Base-by-base conservation (phyloP, 2,329 filamentous ascomycete species). In the Escovopsis weberi region DNA sequence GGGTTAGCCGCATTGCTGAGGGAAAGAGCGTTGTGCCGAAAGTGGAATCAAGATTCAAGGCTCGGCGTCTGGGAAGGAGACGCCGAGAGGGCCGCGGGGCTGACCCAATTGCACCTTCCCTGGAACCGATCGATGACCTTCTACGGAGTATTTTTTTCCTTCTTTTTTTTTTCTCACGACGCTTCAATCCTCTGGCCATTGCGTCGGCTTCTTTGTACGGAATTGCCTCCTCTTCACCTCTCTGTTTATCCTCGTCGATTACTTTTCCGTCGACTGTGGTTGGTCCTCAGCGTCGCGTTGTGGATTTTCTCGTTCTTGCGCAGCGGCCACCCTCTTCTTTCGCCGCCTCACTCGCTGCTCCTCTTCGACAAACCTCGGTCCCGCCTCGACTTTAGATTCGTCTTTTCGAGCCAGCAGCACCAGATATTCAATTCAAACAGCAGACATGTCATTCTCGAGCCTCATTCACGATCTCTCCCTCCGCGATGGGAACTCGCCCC, bases 391-490 rank as follows among this genome's bases (percentile, higher is more conserved):
- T 15, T 15, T 15, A 15, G 15, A 15, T 15, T 15, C 15, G 15
- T 15, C 15, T 15, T 15, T 15, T 15, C 15, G 15, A 15, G 15
- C 15, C 15, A 15, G 15, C 15, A 15, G 15, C 15, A 15, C 15
- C 15, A 15, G 15, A 15, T 15, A 15, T 15, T 15, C 15, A 15
- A 15, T 30, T 43, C 37, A 37, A 26, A 38, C n/a, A 28, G 36
- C 30, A 49, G 54, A 42, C 46, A 80, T 81, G 77, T 81, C 77
- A 33, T 80, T 81, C 64, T 81, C 77, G 35, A 78, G 72, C 55
- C 74, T 81, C 42, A 74, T 81, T 23, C 76, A 80, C 50, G 76
- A 81, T 50, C 62, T 81, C 48, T 70, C 72, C 26, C 68, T 79
- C 47, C 75, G 74, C 52, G 75, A 79, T 54, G 55, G 61, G 50